phyloP scores from a whole-genome alignment of 192 early-diverging fungal genomes.

The Linnemannia hyalina region DNA sequence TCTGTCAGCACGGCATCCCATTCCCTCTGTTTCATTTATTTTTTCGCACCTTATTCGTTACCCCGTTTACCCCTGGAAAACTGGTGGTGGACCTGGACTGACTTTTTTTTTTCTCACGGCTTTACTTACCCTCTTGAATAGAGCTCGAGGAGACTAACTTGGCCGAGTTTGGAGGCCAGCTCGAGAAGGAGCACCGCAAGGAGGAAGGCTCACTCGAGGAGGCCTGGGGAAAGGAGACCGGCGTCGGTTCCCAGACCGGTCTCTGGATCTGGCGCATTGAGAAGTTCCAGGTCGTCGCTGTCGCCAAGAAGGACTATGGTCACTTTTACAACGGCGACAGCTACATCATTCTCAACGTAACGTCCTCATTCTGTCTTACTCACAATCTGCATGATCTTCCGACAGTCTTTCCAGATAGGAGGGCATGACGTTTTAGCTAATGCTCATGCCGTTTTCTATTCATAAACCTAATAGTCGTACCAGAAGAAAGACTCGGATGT shows the following conservation, averaged over 20 bases:
- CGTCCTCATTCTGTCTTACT: background rate
- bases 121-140: constrained; percentile 1
- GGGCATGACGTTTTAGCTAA: background rate
- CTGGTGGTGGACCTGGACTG: background rate
- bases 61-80: background rate
- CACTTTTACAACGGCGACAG: constrained; percentile 83
- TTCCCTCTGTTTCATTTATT: background rate
- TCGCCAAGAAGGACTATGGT: constrained; percentile 73
- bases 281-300: constrained; percentile 76
- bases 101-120: background rate
- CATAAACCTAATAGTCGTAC: constrained; percentile 60
- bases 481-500: constrained; percentile 69
- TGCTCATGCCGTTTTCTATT: background rate
- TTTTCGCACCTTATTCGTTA: background rate
- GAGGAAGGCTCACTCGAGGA: constrained; percentile 66
- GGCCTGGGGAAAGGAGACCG: constrained; percentile 67
- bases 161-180: constrained; percentile 66
- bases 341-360: constrained; percentile 82
- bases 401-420: background rate
- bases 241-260: constrained; percentile 62
- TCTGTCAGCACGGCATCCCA: background rate
- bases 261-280: constrained; percentile 85
- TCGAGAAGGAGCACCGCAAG: constrained; percentile 73
- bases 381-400: background rate
- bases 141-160: constrained; percentile 68